phyloP scores from a whole-genome alignment of 805 yeast genomes.

The Yamadazyma phyllophila region DNA sequence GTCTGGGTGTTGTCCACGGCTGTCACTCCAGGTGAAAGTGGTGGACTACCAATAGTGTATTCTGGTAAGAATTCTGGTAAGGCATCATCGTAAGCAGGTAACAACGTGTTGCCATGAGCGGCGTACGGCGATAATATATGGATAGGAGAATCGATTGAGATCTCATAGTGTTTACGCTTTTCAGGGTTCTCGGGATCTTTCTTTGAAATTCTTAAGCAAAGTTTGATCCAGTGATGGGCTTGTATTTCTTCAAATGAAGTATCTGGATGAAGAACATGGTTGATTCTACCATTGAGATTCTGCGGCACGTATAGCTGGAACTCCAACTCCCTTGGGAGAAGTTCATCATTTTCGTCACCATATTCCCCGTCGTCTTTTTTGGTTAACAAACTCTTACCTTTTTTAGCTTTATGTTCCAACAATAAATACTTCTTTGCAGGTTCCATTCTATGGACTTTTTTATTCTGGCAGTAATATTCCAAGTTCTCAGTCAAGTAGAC shows the following conservation, averaged over 20 bases:
- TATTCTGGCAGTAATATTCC: slow-evolving; percentile 84
- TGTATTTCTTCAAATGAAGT: slow-evolving; percentile 77
- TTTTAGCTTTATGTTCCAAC: slow-evolving; percentile 72
- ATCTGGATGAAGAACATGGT: slow-evolving; percentile 69
- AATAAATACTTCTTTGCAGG: slow-evolving; percentile 79
- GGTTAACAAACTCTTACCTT: slow-evolving; percentile 47
- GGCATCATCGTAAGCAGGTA: slow-evolving; percentile 63
- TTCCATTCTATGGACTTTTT: slow-evolving; percentile 88
- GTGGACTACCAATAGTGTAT: slow-evolving; percentile 39
- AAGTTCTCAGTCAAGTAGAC: slow-evolving; percentile 83
- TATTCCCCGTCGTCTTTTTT: slow-evolving; percentile 29
- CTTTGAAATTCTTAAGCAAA: slow-evolving; percentile 76
- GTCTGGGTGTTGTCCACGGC: slow-evolving; percentile 37
- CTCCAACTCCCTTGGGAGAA: slow-evolving; percentile 76
- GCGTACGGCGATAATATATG: slow-evolving; percentile 75
- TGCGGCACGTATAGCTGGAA: slow-evolving; percentile 85
- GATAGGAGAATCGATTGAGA: slow-evolving; percentile 92
- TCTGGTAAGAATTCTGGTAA: slow-evolving; percentile 20
- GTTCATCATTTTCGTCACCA: slow-evolving; percentile 48
- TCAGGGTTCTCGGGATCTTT: slow-evolving; percentile 49
- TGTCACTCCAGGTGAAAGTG: slow-evolving; percentile 54
- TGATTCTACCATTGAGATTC: slow-evolving; percentile 51
- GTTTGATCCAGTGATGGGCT: slow-evolving; percentile 93
- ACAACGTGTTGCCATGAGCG: slow-evolving; percentile 73
- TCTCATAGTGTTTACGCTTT: slow-evolving; percentile 88